Percentiles rank a stretch among this genome's conserved stretches.
Conservation (phyloP, 2,329 filamentous ascomycete genomes). For the Gnomoniopsis smithogilvyi region DNA sequence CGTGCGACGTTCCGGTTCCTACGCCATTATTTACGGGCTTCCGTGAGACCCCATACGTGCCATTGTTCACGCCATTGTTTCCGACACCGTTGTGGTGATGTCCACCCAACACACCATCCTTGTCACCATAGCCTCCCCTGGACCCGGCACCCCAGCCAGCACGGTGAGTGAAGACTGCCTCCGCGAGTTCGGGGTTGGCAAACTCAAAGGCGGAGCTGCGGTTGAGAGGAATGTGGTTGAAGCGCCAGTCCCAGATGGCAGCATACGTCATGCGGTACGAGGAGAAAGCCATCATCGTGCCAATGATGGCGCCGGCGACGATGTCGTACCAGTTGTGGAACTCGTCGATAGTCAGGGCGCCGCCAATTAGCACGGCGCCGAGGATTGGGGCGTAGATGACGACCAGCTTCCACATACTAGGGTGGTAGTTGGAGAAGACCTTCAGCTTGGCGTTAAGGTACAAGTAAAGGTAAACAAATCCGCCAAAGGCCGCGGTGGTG, state of each 20-base stretch:
- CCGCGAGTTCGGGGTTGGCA: constrained; percentile 20
- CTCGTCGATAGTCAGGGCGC: constrained; percentile 68
- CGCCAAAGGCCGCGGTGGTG: constrained; percentile 69
- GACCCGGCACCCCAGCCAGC: constrained; percentile 21
- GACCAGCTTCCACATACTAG: constrained; percentile 70
- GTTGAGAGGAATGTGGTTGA: constrained; percentile 62
- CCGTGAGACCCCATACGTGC: constrained; percentile 6
- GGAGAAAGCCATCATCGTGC: constrained; percentile 58
- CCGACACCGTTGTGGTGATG: neutral
- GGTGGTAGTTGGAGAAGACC: constrained; percentile 69
- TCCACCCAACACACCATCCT: neutral
- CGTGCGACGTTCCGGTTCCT: neutral
- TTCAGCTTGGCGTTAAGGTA: constrained; percentile 80
- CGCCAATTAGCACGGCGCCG: constrained; percentile 64
- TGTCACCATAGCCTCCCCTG: neutral
- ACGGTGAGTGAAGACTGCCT: constrained; percentile 24
- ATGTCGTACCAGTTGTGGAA: constrained; percentile 76
- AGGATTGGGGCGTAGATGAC: constrained; percentile 64
- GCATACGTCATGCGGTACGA: constrained; percentile 66
- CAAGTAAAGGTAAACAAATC: constrained; percentile 66
- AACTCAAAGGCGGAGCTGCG: constrained; percentile 31
- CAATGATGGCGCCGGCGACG: constrained; percentile 62
- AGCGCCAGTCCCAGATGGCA: constrained; percentile 66
- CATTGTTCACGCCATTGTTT: neutral
- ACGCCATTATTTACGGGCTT: constrained; percentile 9